These are phyloP conservation scores for Penicillium occitanis DNA, from an alignment of 2,329 filamentous ascomycete species.

Conservation along the genomic window DNA sequence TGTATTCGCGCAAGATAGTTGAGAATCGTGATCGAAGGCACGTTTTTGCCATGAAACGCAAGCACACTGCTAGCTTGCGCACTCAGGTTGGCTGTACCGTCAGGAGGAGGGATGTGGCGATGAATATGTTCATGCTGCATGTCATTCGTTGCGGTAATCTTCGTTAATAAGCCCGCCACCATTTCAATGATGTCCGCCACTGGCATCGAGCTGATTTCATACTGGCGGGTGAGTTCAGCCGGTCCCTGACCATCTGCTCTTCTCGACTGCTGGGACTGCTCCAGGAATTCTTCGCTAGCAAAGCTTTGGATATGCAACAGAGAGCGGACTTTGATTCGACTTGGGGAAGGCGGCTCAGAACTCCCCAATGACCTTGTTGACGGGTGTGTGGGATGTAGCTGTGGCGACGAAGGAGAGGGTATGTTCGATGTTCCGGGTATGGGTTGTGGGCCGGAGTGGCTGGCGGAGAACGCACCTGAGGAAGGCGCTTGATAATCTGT, in stretches of 20 bases:
- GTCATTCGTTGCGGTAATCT: slow-evolving; percentile 97
- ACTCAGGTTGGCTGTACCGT: slow-evolving; percentile 59
- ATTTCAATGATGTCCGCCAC: slow-evolving; percentile 98
- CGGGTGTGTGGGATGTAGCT: slow-evolving; percentile 46
- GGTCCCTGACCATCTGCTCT: slow-evolving; percentile 38
- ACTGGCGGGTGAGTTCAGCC: slow-evolving; percentile 59
- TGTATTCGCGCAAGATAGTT: slow-evolving; percentile 96
- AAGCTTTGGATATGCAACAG: slow-evolving; percentile 89
- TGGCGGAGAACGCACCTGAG: background rate
- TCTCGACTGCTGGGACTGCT: slow-evolving; percentile 48
- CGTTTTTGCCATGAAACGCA: slow-evolving; percentile 96
- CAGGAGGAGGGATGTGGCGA: slow-evolving; percentile 64
- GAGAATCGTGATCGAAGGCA: slow-evolving; percentile 92
- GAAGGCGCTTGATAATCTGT: background rate
- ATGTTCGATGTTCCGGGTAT: slow-evolving; percentile 16
- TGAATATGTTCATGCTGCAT: slow-evolving; percentile 88
- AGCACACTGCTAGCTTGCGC: slow-evolving; percentile 72
- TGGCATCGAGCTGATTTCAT: slow-evolving; percentile 97
- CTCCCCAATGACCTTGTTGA: slow-evolving; percentile 46
- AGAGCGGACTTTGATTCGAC: slow-evolving; percentile 77
- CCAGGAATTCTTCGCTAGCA: slow-evolving; percentile 72
- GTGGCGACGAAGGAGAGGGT: slow-evolving; percentile 47
- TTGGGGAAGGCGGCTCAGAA: slow-evolving; percentile 51
- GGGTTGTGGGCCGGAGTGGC: background rate
- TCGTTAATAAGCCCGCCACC: slow-evolving; percentile 93